Evolutionary conservation across 1,284 basidiomycete species (phyloP).

Genomic region (Sanghuangporus baumii): DNA sequence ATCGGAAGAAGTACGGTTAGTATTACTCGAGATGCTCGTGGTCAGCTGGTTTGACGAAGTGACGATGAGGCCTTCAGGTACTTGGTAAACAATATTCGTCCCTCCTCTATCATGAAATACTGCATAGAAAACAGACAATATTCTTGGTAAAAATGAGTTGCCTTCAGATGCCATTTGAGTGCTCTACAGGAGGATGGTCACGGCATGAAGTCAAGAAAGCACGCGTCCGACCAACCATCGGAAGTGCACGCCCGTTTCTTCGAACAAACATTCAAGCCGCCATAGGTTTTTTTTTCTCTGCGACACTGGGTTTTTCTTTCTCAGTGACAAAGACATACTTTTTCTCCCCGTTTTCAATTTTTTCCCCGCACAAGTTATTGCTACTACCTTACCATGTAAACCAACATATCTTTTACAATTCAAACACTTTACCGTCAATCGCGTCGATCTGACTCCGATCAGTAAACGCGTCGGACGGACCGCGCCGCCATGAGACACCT

Average conservation of each 20-base stretch:
- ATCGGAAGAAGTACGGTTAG: slow-evolving; percentile 39
- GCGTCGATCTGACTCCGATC: not conserved
- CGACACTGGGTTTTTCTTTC: no score
- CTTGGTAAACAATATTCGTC: slow-evolving; percentile 83
- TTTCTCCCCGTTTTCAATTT: no score
- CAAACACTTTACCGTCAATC: no score
- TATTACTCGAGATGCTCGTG: slow-evolving; percentile 31
- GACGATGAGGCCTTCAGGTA: slow-evolving; percentile 81
- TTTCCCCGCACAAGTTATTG: no score
- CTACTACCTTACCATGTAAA: no score
- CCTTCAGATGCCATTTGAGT: slow-evolving; percentile 43
- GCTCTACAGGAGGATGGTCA: not conserved
- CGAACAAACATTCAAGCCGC: no score
- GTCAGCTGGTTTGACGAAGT: slow-evolving; percentile 12
- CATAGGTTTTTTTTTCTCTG: no score
- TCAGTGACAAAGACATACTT: no score
- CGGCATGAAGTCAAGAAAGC: not conserved
- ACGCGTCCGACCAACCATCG: no score
- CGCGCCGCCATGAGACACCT: not conserved
- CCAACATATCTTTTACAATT: no score
- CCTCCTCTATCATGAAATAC: slow-evolving; percentile 81
- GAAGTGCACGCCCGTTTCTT: no score
- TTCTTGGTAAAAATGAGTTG: slow-evolving; percentile 71
- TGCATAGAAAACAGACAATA: slow-evolving; percentile 84
- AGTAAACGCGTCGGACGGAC: not conserved